Percentiles rank a stretch among this genome's conserved stretches.
Conservation (phyloP, 2,329 filamentous ascomycete species). For the Pseudogymnoascus sp. region DNA sequence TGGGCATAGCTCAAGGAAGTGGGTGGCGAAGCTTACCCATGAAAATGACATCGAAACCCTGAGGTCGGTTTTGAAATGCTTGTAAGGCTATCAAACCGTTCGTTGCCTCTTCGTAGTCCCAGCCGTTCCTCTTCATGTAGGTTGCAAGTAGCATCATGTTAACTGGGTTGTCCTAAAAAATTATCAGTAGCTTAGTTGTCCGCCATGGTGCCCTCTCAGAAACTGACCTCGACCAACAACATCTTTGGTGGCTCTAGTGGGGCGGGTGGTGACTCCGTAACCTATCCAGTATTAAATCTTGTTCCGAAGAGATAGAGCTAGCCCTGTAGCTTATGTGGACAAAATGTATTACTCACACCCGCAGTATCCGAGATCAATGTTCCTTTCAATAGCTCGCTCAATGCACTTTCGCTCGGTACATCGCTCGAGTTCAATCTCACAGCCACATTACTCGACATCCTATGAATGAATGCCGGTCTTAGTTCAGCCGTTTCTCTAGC, state of each 20-base stretch:
- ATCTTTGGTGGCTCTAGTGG: constrained; percentile 13
- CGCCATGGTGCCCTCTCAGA: constrained; percentile 6
- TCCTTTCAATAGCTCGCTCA: neutral
- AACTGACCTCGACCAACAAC: constrained; percentile 20
- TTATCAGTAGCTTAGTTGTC: constrained; percentile 17
- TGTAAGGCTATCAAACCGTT: constrained; percentile 41
- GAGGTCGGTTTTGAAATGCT: constrained; percentile 29
- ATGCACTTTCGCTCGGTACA: neutral
- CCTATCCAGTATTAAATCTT: neutral
- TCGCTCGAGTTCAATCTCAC: neutral
- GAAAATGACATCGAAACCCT: constrained; percentile 35
- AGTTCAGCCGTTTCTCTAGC: neutral
- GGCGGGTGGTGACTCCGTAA: neutral
- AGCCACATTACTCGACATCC: neutral
- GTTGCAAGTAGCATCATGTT: constrained; percentile 30
- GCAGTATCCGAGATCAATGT: neutral
- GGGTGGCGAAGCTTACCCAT: constrained; percentile 34
- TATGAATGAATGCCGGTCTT: neutral
- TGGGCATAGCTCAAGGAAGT: too few relatives aligned
- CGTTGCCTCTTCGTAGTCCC: constrained; percentile 31
- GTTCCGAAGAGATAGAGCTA: neutral
- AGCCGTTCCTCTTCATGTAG: constrained; percentile 23
- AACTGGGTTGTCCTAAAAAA: constrained; percentile 33
- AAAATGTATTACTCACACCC: neutral
- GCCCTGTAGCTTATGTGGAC: neutral